phyloP scores from a whole-genome alignment of 176 grass and related monocot genomes.

The bread wheat (Triticum aestivum) region DNA sequence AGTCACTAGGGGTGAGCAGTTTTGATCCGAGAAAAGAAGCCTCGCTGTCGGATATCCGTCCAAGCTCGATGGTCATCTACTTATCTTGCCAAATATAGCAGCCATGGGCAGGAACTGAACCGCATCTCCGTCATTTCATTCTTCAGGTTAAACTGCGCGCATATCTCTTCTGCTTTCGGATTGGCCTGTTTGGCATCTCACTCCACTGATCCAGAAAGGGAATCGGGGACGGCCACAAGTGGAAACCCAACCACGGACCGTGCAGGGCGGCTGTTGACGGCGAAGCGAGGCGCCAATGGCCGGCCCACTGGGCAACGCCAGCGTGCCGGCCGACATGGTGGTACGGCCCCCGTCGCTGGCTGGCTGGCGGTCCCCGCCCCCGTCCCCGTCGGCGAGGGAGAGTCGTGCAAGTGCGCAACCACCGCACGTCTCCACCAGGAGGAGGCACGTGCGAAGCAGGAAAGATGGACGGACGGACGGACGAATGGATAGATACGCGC shows the following conservation, averaged over 20 bases:
- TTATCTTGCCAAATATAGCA: no score
- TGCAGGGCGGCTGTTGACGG: background rate
- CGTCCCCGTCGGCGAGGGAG: background rate
- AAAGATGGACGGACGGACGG: background rate
- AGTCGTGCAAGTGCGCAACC: background rate
- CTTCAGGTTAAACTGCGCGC: no score
- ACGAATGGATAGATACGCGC: background rate
- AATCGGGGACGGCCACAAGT: background rate
- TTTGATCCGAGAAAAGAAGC: no score
- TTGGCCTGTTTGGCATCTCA: background rate
- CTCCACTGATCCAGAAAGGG: background rate
- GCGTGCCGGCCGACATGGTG: constrained; percentile 5
- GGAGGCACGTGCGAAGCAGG: background rate
- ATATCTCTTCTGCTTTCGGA: no score
- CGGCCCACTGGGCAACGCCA: background rate
- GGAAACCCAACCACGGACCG: background rate
- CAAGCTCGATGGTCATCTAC: no score
- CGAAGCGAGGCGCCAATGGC: background rate
- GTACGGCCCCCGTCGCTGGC: background rate
- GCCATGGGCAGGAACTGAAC: no score
- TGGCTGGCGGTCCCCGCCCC: background rate
- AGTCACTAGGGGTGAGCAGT: no score
- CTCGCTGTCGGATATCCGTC: no score
- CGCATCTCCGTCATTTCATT: no score
- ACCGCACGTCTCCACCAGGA: background rate